Evolutionary conservation across 2,329 filamentous ascomycete species (phyloP), one percentile per base, ranked within the genome.

Genomic region (Ophiostoma piceae): DNA sequence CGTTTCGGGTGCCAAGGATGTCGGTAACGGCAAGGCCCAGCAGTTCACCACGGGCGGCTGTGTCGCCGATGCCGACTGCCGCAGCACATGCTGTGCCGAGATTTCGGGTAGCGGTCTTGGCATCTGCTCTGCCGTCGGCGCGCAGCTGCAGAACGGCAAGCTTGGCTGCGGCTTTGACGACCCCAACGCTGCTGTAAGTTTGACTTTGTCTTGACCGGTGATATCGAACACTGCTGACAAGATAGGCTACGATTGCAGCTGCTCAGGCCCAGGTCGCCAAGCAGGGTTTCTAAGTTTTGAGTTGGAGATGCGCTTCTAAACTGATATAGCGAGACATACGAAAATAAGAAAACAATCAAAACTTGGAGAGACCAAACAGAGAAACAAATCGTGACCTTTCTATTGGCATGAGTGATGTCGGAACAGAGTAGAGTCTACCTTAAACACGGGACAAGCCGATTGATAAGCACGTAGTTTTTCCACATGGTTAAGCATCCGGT

Each of bases 1-100:
- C 73, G 73, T 73, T 66, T 74, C 76, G 8, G 77, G 77, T 12
- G 76, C 77, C 43, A 72, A 71, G 66, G 74, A 76, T 67, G 77
- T 78, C 66, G 77, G 77, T 39, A 70, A 71, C 66, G 77, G 76
- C 39, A 71, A 76, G 39, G 75, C 71, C 54, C 41, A 70, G 43
- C 77, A 78, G 74, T 78, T 78, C 73, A 78, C 75, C 74, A 78
- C 77, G 11, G 77, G 77, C 67, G 77, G 77, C n/a, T 78, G 77
- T 43, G 76, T 77, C 67, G 73, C 71, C 72, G 71, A 76, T 67
- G 75, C 76, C 43, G 77, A 78, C 72, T 78, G 77, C 74, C 66
- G 68, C 67, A 74, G 73, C 16, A 73, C 73, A 11, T 75, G 71
- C 65, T 78, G 76, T 73, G 70, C 70, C 32, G 76, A 76, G 71